These are phyloP conservation scores for Polytolypa hystricis DNA, from an alignment of 2,329 filamentous ascomycete species.

Conservation along the genomic window DNA sequence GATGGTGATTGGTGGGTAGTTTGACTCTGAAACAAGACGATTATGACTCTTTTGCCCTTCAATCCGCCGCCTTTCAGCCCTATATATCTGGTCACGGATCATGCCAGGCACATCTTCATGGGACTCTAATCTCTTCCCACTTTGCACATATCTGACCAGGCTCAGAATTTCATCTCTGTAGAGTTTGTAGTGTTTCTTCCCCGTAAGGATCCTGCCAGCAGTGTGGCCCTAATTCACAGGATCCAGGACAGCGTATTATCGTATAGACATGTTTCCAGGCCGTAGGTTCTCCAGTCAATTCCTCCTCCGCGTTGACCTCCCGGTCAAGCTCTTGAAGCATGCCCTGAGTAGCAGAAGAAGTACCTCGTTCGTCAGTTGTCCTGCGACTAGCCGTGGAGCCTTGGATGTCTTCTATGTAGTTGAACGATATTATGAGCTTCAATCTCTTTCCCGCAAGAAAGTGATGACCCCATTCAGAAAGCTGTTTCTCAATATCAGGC, in stretches of 20 bases:
- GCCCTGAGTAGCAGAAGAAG: constrained; percentile 7
- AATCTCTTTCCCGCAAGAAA: constrained; percentile 22
- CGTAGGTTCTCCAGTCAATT: constrained; percentile 6
- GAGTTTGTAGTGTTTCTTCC: constrained; percentile 26
- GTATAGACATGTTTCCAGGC: constrained; percentile 9
- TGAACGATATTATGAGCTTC: constrained; percentile 20
- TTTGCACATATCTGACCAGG: too few relatives aligned
- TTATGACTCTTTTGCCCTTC: too few relatives aligned
- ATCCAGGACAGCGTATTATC: constrained; percentile 8
- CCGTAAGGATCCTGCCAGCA: constrained; percentile 23
- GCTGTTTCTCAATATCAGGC: constrained; percentile 20
- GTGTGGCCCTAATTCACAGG: constrained; percentile 15
- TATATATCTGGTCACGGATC: too few relatives aligned
- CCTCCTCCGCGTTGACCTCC: constrained; percentile 8
- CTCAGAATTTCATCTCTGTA: too few relatives aligned
- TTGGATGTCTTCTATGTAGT: constrained; percentile 17
- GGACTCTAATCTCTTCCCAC: too few relatives aligned
- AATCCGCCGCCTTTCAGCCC: too few relatives aligned
- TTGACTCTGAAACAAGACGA: too few relatives aligned
- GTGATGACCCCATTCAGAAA: constrained; percentile 16
- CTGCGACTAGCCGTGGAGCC: background rate
- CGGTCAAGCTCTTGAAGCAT: constrained; percentile 8
- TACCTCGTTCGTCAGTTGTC: constrained; percentile 7
- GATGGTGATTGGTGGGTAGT: too few relatives aligned
- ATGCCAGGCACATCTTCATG: too few relatives aligned